These are phyloP conservation scores for Solanum dulcamara DNA, from an alignment of 257 asterid species.

Conservation along the genomic window DNA sequence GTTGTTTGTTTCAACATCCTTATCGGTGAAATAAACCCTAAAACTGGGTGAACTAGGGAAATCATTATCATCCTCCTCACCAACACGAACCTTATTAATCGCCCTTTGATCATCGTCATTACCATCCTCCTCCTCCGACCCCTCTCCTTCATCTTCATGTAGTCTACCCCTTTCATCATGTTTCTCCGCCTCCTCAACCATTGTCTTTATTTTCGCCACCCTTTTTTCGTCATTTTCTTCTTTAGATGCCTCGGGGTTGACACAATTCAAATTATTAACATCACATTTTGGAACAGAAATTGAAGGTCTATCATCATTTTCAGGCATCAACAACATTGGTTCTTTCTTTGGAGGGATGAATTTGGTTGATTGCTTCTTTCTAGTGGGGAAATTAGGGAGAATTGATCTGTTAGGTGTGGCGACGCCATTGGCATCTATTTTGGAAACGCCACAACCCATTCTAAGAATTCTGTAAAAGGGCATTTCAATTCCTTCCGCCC, in stretches of 20 bases:
- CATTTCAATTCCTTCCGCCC: background rate
- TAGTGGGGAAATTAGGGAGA: constrained; percentile 21
- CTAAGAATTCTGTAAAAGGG: background rate
- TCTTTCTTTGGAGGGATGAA: constrained; percentile 22
- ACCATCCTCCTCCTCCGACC: background rate
- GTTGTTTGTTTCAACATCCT: background rate
- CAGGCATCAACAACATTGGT: constrained; percentile 12
- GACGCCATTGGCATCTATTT: background rate
- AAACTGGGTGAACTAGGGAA: constrained; percentile 40
- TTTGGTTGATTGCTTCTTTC: constrained; percentile 4
- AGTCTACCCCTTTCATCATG: background rate
- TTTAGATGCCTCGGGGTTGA: background rate
- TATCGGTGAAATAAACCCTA: constrained; percentile 24
- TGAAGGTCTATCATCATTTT: background rate
- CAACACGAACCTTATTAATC: constrained; percentile 7
- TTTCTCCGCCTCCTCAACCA: background rate
- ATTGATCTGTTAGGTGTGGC: constrained; percentile 15
- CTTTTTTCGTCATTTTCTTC: background rate
- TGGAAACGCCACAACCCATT: constrained; percentile 1
- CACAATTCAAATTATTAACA: background rate
- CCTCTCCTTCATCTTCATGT: background rate
- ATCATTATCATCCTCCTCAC: background rate
- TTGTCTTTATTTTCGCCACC: background rate
- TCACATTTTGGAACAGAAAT: background rate
- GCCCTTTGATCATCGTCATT: constrained; percentile 16